A percentile compares a stretch with the other conserved stretches of the same genome.
Conservation (phyloP, 352 stramenopile genomes). For the Elongisporangium undulatum region DNA sequence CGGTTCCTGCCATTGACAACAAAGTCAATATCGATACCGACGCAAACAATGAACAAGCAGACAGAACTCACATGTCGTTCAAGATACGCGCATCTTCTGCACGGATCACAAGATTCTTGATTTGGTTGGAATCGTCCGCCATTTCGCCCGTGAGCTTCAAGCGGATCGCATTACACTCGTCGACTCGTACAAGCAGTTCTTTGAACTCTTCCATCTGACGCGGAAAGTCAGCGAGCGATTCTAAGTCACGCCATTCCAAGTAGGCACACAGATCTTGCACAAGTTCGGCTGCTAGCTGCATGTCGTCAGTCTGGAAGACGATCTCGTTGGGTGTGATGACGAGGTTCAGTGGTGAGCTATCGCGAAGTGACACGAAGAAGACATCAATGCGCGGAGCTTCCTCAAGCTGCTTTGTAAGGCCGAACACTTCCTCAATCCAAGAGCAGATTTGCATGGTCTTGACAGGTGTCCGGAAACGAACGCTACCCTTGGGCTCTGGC, state of each 20-base stretch:
- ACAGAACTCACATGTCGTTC: conserved; percentile 84
- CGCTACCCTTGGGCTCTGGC: conserved; percentile 32
- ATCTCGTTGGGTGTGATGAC: conserved; percentile 50
- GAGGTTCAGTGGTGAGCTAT: conserved; percentile 45
- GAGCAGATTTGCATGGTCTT: conserved; percentile 69
- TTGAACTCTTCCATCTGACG: conserved; percentile 85
- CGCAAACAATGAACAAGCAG: background rate
- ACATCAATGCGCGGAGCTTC: conserved; percentile 40
- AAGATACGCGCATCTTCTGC: conserved; percentile 91
- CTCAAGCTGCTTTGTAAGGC: conserved; percentile 29
- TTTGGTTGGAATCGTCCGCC: conserved; percentile 88
- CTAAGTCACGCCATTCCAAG: conserved; percentile 84
- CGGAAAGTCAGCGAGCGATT: conserved; percentile 84
- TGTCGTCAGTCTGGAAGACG: conserved; percentile 74
- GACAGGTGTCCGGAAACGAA: conserved; percentile 68
- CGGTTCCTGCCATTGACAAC: conserved; percentile 12
- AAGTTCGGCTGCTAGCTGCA: conserved; percentile 82
- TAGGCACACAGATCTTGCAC: conserved; percentile 85
- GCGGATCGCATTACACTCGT: conserved; percentile 86
- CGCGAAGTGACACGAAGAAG: conserved; percentile 56
- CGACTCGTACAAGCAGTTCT: conserved; percentile 65
- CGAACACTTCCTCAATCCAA: conserved; percentile 71
- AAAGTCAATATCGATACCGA: background rate
- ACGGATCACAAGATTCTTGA: conserved; percentile 90
- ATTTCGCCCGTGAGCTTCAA: conserved; percentile 91